Evolutionary conservation across 2,329 filamentous ascomycete species (phyloP), one percentile per base, ranked within the genome.

Genomic region (Ascochyta pisi): DNA sequence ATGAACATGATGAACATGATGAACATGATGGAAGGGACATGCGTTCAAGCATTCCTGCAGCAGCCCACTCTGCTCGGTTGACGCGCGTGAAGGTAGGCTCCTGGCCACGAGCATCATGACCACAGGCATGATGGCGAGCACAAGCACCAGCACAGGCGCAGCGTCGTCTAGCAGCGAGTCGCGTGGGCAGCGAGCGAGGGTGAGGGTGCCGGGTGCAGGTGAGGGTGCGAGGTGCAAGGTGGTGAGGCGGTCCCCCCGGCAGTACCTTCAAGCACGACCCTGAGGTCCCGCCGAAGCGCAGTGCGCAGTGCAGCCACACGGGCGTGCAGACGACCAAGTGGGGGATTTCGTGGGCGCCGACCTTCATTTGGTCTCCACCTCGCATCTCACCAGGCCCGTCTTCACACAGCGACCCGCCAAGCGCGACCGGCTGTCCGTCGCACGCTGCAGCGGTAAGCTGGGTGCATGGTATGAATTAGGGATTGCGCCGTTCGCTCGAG

Each of bases 341-440:
- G 64, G 62, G 64, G 64, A 52, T 40, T 24, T 50, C 57, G 62
- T 65, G 63, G 64, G 62, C 50, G 60, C 64, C 61, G 61, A 60
- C 58, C 53, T 49, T 56, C 31, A 31, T 46, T 43, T 46, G 33
- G 42, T 41, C 48, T 33, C 54, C 54, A 57, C 54, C 48, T 26
- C 19, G 45, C 60, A 60, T 57, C 60, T 59, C 60, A 61, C 46
- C 38, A 54, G 50, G 50, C 44, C 44, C 39, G 15, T 42, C 44
- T 48, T 42, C 39, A 23, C 50, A 48, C 50, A 54, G 50, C 58
- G 54, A 60, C 61, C 63, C 61, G 54, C 64, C 53, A 39, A 52
- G 61, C 59, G 65, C 64, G 46, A 62, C 61, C 60, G 57, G 64
- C 65, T 60, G 59, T 42, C 54, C 58, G 59, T 64, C 59, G 65